Conservation (phyloP, 202 grass and related monocot species). For the Carex arenaria region DNA sequence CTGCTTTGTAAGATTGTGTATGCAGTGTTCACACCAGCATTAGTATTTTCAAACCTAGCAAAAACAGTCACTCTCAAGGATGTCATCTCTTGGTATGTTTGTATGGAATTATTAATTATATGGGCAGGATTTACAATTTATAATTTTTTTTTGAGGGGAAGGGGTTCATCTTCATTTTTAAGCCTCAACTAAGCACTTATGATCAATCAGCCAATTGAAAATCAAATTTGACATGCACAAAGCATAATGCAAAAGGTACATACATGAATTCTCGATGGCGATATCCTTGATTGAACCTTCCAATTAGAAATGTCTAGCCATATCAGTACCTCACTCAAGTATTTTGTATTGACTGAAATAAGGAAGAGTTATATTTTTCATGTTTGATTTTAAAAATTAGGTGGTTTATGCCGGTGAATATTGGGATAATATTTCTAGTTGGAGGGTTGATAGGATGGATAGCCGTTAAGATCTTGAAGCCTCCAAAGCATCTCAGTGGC, state of each 20-base stretch:
- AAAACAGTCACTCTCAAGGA: slow-evolving; percentile 54
- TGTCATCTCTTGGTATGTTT: slow-evolving; percentile 51
- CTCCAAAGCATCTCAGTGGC: slow-evolving; percentile 47
- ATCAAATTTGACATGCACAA: background rate
- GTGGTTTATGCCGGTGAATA: slow-evolving; percentile 89
- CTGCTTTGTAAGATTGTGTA: slow-evolving; percentile 40
- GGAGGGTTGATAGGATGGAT: slow-evolving; percentile 60
- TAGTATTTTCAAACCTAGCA: slow-evolving; percentile 62
- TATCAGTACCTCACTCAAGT: background rate
- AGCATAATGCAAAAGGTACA: background rate
- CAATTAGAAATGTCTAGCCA: background rate
- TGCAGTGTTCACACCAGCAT: slow-evolving; percentile 61
- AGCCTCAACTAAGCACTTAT: background rate
- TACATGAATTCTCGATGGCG: background rate
- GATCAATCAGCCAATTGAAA: background rate
- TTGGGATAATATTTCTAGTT: slow-evolving; percentile 52
- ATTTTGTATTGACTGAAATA: background rate
- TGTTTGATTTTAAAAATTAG: slow-evolving; percentile 22
- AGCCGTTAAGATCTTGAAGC: slow-evolving; percentile 36
- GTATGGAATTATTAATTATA: background rate
- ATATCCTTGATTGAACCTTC: background rate
- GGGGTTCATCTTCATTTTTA: background rate
- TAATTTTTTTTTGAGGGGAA: too few relatives aligned
- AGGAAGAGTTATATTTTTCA: background rate
- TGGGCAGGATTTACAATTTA: background rate